These are phyloP conservation scores for Colletotrichum sojae DNA, from an alignment of 2,329 filamentous ascomycete species.

Conservation along the genomic window DNA sequence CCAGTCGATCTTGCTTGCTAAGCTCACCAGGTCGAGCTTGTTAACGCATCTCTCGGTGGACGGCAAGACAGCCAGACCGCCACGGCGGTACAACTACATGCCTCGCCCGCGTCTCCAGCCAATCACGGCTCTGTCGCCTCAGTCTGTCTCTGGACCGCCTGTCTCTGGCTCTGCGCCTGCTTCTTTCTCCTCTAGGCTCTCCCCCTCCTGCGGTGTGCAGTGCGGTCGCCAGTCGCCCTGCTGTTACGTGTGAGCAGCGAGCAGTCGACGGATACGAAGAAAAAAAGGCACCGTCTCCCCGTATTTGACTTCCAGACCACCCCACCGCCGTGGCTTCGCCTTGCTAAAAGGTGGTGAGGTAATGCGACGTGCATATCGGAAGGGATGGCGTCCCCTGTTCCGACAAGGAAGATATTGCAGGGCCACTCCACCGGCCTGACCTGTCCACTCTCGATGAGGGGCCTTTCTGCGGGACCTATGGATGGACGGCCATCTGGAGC, in stretches of 20 bases:
- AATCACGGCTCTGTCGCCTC: constrained; percentile 31
- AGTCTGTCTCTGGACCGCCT: constrained; percentile 19
- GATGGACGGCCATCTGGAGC: constrained; percentile 26
- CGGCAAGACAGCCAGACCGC: constrained; percentile 26
- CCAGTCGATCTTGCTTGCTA: constrained; percentile 9
- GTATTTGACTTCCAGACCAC: constrained; percentile 33
- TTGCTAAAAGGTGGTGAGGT: constrained; percentile 35
- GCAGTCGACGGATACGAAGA: constrained; percentile 38
- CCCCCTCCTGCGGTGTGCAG: constrained; percentile 19
- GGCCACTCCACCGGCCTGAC: constrained; percentile 17
- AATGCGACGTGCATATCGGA: constrained; percentile 39
- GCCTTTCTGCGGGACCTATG: constrained; percentile 21
- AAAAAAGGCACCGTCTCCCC: constrained; percentile 29
- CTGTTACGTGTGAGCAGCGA: constrained; percentile 33
- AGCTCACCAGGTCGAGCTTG: constrained; percentile 22
- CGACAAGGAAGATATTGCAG: constrained; percentile 30
- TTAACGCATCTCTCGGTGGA: constrained; percentile 35
- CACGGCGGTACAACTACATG: constrained; percentile 31
- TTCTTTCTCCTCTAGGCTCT: constrained; percentile 7
- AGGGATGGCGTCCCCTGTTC: constrained; percentile 37
- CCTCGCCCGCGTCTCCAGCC: constrained; percentile 8
- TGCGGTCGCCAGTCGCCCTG: constrained; percentile 26
- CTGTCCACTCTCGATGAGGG: constrained; percentile 9
- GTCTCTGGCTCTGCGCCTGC: constrained; percentile 15
- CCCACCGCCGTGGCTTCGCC: constrained; percentile 38